Conservation (phyloP, 768 basidiomycete species). For the Serendipita sp. region DNA sequence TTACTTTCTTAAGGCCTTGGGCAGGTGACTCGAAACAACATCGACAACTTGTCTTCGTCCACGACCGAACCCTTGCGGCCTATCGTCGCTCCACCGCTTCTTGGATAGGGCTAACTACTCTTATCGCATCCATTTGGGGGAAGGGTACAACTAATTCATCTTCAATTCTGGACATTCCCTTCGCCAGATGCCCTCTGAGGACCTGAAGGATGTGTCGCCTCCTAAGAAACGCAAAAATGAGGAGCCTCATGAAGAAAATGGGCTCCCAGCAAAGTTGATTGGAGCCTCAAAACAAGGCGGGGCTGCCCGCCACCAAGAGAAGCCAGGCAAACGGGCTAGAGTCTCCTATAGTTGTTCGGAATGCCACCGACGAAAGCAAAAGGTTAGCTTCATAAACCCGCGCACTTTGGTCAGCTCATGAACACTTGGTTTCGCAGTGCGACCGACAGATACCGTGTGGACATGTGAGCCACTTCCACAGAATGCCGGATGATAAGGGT, state of each 20-base stretch:
- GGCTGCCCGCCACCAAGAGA: background rate
- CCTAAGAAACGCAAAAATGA: constrained; percentile 1
- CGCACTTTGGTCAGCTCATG: constrained; percentile 7
- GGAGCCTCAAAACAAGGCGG: background rate
- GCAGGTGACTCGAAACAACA: background rate
- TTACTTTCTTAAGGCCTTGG: background rate
- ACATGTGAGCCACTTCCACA: constrained; percentile 37
- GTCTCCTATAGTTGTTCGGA: constrained; percentile 24
- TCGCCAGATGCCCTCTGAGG: background rate
- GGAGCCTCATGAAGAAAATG: constrained; percentile 3
- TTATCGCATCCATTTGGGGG: background rate
- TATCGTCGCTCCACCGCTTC: background rate
- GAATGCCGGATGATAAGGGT: background rate
- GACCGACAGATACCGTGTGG: constrained; percentile 75
- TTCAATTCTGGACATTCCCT: background rate
- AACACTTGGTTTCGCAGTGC: constrained; percentile 35
- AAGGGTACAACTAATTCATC: background rate
- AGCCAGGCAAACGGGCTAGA: background rate
- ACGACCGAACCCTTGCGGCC: background rate
- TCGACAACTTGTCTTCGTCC: background rate
- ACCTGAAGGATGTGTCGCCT: background rate
- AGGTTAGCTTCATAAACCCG: constrained; percentile 28
- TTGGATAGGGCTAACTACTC: background rate
- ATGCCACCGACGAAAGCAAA: constrained; percentile 80
- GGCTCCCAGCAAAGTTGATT: background rate